Base-by-base conservation (phyloP, 2,329 filamentous ascomycete species). In the Bimuria novae-zelandiae region DNA sequence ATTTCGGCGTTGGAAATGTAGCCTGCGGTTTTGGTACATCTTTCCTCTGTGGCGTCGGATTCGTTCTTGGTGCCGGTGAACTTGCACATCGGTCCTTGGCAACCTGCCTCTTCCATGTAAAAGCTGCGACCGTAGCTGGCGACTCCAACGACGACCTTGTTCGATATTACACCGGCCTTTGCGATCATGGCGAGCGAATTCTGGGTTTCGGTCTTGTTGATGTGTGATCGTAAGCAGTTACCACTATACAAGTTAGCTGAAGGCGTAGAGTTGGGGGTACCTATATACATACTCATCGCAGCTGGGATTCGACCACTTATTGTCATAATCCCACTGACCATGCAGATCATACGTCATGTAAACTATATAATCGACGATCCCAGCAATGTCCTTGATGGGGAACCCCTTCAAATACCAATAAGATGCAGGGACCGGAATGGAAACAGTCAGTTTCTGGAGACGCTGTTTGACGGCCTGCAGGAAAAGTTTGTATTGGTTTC, bases 1-100 rank as follows among this genome's bases (percentile, higher is more conserved):
- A 79, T 75, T 62, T 79, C 76, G 1, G 70, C 68, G 42, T 76
- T 61, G 1, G 75, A 59, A 5, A 79, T 67, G 49, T 77, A 77
- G 2, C 76, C 76, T 0, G 54, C 57, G 0, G 71, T 75, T 4
- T 50, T 54, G 1, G 76, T 79, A 54, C 76, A 79, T 1, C 27
- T 21, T 1, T 74, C 77, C 3, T 53, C 43, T 2, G 44, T 32
- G 0, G 74, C 75, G 2, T 60, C 40, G 1, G 73, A 76, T 0
- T 46, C 22, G 7, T n/a, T n/a, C 27, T 17, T 2, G 39, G 49
- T 43, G 8, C 75, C 73, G 1, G 60, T 67, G 44, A 66, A 77
- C 2, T 42, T 57, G 61, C 76, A 78, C 19, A 48, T 46, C 0
- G 65, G 60, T 1, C 54, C 64, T 22, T 43, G 50, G 63, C 75